phyloP scores from a whole-genome alignment of 345 rosid genomes.

The Syzygium grande region DNA sequence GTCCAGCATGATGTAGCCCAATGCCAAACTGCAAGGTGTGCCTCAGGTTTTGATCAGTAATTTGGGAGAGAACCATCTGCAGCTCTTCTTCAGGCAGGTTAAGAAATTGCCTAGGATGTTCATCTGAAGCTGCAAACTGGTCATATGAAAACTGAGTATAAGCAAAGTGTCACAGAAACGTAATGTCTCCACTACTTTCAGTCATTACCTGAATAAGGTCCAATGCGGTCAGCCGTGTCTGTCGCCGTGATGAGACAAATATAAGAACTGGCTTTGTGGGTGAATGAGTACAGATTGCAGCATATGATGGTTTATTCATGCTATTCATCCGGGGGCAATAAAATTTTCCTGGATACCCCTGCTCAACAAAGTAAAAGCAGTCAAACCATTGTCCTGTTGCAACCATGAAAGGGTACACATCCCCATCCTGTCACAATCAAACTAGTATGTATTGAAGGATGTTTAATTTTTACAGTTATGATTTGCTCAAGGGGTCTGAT shows the following conservation, averaged over 20 bases:
- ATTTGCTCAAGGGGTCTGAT: not conserved
- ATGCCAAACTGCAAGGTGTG: slow-evolving; percentile 96
- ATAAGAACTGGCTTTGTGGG: slow-evolving; percentile 94
- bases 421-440: not conserved
- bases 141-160: slow-evolving; percentile 9
- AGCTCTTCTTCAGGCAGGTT: slow-evolving; percentile 77
- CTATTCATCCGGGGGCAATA: slow-evolving; percentile 96
- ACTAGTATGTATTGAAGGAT: not conserved
- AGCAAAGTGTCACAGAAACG: not conserved
- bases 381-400: not conserved
- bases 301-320: slow-evolving; percentile 99
- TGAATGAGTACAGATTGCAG: slow-evolving; percentile 96
- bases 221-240: slow-evolving; percentile 95
- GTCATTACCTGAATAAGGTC: slow-evolving; percentile 81
- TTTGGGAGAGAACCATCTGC: slow-evolving; percentile 93
- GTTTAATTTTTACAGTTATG: not conserved
- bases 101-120: slow-evolving; percentile 85
- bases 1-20: slow-evolving; percentile 96
- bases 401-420: not conserved
- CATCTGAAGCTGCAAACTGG: slow-evolving; percentile 95
- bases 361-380: slow-evolving; percentile 2
- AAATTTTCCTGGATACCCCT: slow-evolving; percentile 98
- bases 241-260: slow-evolving; percentile 97
- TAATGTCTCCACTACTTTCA: not conserved
- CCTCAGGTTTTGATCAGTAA: slow-evolving; percentile 87